Conservation (phyloP, 164 flowering plant genomes). For the Stephania yunnanensis region DNA sequence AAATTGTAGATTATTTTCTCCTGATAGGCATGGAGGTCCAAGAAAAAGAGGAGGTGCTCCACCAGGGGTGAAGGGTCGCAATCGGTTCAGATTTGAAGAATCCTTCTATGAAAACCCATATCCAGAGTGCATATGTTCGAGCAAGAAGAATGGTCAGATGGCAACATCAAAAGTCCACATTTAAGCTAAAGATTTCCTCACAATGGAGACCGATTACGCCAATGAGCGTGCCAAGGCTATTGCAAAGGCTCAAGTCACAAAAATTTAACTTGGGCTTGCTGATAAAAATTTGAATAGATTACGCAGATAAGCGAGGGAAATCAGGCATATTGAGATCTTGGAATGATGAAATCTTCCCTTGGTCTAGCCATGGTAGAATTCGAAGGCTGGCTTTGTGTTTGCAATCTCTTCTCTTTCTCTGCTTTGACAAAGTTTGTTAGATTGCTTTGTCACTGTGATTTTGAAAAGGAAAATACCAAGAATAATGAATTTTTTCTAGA, state of each 20-base stretch:
- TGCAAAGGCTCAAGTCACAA: not conserved
- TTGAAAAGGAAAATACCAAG: too few relatives aligned
- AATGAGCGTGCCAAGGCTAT: not conserved
- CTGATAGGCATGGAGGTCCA: slow-evolving; percentile 76
- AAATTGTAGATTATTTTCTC: not conserved
- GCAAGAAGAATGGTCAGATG: slow-evolving; percentile 9
- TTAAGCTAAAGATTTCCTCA: not conserved
- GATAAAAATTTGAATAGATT: too few relatives aligned
- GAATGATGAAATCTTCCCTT: not conserved
- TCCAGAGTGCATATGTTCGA: slow-evolving; percentile 79
- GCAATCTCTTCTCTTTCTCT: not conserved
- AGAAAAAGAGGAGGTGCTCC: slow-evolving; percentile 57
- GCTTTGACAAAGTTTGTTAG: not conserved
- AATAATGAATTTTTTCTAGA: too few relatives aligned
- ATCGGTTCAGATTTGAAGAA: slow-evolving; percentile 74
- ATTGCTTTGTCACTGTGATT: too few relatives aligned
- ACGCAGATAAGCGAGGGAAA: too few relatives aligned
- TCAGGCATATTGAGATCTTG: not conserved
- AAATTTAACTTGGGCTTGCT: not conserved
- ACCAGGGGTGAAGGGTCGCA: slow-evolving; percentile 79
- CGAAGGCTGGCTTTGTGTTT: not conserved
- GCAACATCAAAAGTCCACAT: not conserved
- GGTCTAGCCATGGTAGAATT: not conserved
- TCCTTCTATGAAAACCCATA: slow-evolving; percentile 86
- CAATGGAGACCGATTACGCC: not conserved